phyloP scores from a whole-genome alignment of 1,284 basidiomycete species.

The Irpex sp. region DNA sequence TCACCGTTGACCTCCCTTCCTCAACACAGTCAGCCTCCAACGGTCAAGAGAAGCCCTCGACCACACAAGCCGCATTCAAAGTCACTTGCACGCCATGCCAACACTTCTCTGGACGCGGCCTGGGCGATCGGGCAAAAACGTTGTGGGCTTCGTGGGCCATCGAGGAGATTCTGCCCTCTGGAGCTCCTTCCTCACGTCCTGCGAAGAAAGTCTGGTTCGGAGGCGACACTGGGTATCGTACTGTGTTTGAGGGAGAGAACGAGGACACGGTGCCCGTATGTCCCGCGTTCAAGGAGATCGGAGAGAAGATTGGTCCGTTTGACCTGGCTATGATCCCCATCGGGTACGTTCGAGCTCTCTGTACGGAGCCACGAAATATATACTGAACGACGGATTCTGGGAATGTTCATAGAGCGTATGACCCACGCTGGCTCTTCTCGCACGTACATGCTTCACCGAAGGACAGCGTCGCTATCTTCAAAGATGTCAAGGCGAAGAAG shows the following conservation, averaged over 20 bases:
- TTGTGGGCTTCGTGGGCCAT: conserved; percentile 65
- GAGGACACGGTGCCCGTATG: conserved; percentile 54
- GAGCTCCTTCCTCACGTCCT: not conserved
- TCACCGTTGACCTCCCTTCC: conserved; percentile 34
- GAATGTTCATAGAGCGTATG: conserved; percentile 49
- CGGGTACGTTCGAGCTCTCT: conserved; percentile 36
- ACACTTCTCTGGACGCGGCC: conserved; percentile 44
- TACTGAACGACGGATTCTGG: not conserved
- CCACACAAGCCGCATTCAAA: conserved; percentile 11
- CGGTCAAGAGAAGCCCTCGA: not conserved
- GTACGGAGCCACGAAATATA: not conserved
- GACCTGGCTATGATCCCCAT: conserved; percentile 65
- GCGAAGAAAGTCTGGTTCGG: conserved; percentile 56
- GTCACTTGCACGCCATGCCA: conserved; percentile 42
- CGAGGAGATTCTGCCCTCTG: conserved; percentile 31
- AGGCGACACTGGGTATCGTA: conserved; percentile 66
- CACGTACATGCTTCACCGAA: conserved; percentile 58
- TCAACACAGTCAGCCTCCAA: not conserved
- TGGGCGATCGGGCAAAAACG: conserved; percentile 47
- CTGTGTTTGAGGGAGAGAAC: conserved; percentile 43
- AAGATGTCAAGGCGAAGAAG: conserved; percentile 53
- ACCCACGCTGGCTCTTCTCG: conserved; percentile 54
- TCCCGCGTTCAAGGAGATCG: conserved; percentile 69
- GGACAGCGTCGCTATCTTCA: conserved; percentile 63
- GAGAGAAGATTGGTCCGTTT: conserved; percentile 56